These are phyloP conservation scores for Pseudogymnoascus verrucosus DNA, from an alignment of 2,329 filamentous ascomycete species.

Conservation along the genomic window DNA sequence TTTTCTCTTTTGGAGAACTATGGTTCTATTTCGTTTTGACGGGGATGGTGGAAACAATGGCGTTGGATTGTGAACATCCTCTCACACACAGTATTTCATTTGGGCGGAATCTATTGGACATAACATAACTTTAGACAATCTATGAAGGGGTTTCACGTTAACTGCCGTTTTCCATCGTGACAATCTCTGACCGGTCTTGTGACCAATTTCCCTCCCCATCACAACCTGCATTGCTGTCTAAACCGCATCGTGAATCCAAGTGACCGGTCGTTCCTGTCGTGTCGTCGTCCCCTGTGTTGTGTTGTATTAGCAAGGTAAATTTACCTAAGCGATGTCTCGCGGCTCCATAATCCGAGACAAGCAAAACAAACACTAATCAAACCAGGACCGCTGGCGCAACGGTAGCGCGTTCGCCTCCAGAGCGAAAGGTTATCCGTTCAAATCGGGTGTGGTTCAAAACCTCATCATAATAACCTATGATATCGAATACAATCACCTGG, in stretches of 20 bases:
- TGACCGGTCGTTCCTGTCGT: background rate
- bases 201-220: background rate
- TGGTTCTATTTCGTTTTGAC: background rate
- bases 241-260: background rate
- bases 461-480: conserved; percentile 9
- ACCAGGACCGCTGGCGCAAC: conserved; percentile 9
- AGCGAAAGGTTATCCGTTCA: conserved; percentile 11
- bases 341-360: background rate
- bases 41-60: background rate
- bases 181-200: too few species aligned
- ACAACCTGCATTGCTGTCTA: background rate
- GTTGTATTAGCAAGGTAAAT: background rate
- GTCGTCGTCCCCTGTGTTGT: background rate
- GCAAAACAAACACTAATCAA: background rate
- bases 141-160: background rate
- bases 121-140: conserved; percentile 2
- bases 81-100: background rate
- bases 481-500: background rate
- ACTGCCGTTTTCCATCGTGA: too few species aligned
- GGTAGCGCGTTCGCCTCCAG: conserved; percentile 11
- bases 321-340: background rate
- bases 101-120: background rate
- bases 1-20: background rate
- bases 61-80: background rate
- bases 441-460: conserved; percentile 11